Percentiles rank a stretch among this genome's conserved stretches.
Evolutionary conservation across 2,329 filamentous ascomycete species (phyloP).

Genomic region (Pseudopithomyces chartarum): DNA sequence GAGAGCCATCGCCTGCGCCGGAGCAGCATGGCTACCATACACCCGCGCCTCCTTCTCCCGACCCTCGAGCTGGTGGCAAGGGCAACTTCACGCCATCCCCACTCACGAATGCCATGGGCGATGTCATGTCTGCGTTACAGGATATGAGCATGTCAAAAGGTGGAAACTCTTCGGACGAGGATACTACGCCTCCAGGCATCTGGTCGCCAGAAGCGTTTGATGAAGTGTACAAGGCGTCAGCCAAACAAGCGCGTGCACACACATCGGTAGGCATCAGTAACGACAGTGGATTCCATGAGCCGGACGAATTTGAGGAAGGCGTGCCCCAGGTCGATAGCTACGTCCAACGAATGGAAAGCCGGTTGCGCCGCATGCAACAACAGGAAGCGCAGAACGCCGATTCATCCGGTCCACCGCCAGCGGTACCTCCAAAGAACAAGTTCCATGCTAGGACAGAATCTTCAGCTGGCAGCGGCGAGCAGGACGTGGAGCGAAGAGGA

Average conservation of each 20-base stretch:
- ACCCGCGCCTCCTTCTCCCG: slow-evolving; percentile 71
- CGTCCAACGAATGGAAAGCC: slow-evolving; percentile 88
- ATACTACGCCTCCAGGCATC: slow-evolving; percentile 67
- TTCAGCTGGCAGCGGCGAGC: slow-evolving; percentile 41
- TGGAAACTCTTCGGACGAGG: slow-evolving; percentile 58
- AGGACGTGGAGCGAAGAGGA: slow-evolving; percentile 34
- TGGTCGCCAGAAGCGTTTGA: slow-evolving; percentile 94
- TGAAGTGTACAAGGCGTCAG: slow-evolving; percentile 52
- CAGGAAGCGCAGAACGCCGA: slow-evolving; percentile 39
- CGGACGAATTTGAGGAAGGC: slow-evolving; percentile 59
- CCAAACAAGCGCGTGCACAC: slow-evolving; percentile 55
- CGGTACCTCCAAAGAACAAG: slow-evolving; percentile 64
- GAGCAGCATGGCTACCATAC: slow-evolving; percentile 57
- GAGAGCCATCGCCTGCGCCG: slow-evolving; percentile 41
- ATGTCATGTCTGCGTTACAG: slow-evolving; percentile 93
- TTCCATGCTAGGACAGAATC: slow-evolving; percentile 48
- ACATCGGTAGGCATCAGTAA: slow-evolving; percentile 74
- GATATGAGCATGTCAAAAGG: slow-evolving; percentile 72
- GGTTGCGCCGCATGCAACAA: slow-evolving; percentile 72
- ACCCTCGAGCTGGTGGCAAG: slow-evolving; percentile 25
- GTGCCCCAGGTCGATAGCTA: slow-evolving; percentile 81
- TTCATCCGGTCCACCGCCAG: slow-evolving; percentile 55
- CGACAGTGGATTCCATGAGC: slow-evolving; percentile 43
- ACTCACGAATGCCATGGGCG: slow-evolving; percentile 92
- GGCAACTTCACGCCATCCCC: slow-evolving; percentile 78